Percentiles rank a stretch among this genome's conserved stretches.
Conservation (phyloP, 2,329 filamentous ascomycete species). For the Xylariaceae sp. region DNA sequence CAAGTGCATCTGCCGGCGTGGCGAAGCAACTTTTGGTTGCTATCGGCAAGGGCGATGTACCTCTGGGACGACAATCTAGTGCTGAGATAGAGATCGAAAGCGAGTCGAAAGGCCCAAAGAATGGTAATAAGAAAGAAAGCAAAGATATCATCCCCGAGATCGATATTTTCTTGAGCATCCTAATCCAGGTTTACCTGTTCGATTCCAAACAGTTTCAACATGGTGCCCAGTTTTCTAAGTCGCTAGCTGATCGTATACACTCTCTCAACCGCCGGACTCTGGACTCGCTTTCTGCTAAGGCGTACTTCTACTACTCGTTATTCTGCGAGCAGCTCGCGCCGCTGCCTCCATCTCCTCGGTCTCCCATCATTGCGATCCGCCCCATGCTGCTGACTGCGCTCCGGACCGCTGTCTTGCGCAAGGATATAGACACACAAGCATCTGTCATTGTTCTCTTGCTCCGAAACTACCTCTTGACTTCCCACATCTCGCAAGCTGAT, state of each 20-base stretch:
- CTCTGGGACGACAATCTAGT: conserved; percentile 62
- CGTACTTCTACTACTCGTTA: conserved; percentile 97
- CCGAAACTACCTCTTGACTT: conserved; percentile 93
- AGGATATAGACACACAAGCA: conserved; percentile 96
- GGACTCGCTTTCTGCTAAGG: conserved; percentile 90
- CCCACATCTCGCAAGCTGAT: conserved; percentile 96
- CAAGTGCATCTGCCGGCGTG: conserved; percentile 64
- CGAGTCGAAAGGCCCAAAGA: conserved; percentile 62
- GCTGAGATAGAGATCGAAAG: conserved; percentile 77
- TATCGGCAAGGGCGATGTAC: conserved; percentile 69
- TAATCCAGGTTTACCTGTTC: conserved; percentile 85
- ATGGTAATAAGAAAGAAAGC: conserved; percentile 64
- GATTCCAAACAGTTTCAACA: conserved; percentile 82
- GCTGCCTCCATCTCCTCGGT: conserved; percentile 85
- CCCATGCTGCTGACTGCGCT: conserved; percentile 86
- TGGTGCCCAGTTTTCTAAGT: conserved; percentile 83
- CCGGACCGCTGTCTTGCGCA: conserved; percentile 92
- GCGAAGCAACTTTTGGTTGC: conserved; percentile 74
- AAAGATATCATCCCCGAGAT: conserved; percentile 87
- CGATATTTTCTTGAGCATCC: conserved; percentile 85
- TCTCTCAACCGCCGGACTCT: conserved; percentile 90
- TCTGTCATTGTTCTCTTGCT: conserved; percentile 93
- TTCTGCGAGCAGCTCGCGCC: conserved; percentile 92
- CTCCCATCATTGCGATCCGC: conserved; percentile 84
- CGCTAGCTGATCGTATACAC: conserved; percentile 84